Percentiles rank a stretch among this genome's conserved stretches.
phyloP scores from a whole-genome alignment of 2,329 filamentous ascomycete genomes.

The Botryotinia narcissicola region DNA sequence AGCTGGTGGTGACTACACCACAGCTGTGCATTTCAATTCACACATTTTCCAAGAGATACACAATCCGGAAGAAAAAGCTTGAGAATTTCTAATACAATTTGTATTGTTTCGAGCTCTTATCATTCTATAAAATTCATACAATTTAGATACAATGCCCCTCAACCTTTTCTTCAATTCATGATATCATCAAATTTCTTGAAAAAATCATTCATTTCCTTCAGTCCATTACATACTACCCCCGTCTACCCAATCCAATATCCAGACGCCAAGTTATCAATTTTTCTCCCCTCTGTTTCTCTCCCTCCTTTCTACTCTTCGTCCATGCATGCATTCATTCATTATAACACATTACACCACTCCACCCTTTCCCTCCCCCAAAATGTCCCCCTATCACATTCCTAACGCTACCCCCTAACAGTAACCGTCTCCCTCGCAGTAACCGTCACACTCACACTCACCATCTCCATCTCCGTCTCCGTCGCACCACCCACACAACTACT shows the following conservation, averaged over 20 bases:
- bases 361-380: not conserved
- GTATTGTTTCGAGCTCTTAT: not conserved
- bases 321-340: not conserved
- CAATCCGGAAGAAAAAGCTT: not conserved
- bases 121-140: not conserved
- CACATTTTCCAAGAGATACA: not conserved
- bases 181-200: not conserved
- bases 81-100: not conserved
- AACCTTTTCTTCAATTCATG: not conserved
- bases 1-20: not conserved
- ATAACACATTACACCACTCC: not conserved
- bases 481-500: constrained; percentile 3
- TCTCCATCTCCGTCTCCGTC: not conserved
- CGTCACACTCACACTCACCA: not conserved
- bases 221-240: not conserved
- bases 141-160: not conserved
- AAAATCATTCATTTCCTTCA: not conserved
- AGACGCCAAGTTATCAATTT: not conserved
- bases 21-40: not conserved
- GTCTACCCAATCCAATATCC: not conserved
- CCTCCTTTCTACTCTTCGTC: fast-evolving
- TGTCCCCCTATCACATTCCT: not conserved
- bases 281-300: not conserved
- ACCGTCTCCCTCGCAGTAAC: not conserved
- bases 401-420: not conserved